A percentile compares a stretch with the other conserved stretches of the same genome.
Evolutionary conservation across 495 filamentous ascomycete species (phyloP).

Genomic region (Penicillium verhagenii): DNA sequence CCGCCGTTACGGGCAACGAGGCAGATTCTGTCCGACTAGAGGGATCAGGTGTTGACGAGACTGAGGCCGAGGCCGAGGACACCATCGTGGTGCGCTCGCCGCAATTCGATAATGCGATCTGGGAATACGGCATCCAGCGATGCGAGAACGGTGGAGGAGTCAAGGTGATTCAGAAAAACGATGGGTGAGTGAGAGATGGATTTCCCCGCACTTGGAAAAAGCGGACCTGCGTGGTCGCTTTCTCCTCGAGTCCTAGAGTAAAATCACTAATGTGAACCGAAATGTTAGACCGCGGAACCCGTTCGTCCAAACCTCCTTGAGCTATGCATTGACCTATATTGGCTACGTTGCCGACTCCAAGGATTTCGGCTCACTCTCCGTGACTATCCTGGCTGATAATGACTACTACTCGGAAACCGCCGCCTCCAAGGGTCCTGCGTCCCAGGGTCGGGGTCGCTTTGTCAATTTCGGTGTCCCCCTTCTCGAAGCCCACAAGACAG

Average conservation of each 20-base stretch:
- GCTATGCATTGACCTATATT: constrained; percentile 83
- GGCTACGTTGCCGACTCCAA: constrained; percentile 52
- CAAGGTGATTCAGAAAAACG: constrained; percentile 67
- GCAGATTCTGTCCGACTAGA: constrained; percentile 1
- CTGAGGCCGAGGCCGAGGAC: constrained; percentile 49
- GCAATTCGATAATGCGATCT: constrained; percentile 82
- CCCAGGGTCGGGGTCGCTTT: constrained; percentile 54
- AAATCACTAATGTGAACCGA: constrained; percentile 1
- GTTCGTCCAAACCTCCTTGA: constrained; percentile 88
- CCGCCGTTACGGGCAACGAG: constrained; percentile 7
- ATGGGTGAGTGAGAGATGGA: constrained; percentile 57
- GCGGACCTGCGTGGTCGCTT: too few relatives aligned
- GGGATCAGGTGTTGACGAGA: constrained; percentile 16
- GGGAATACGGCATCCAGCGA: constrained; percentile 77
- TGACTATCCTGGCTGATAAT: constrained; percentile 91
- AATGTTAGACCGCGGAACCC: constrained; percentile 56
- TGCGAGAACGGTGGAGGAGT: constrained; percentile 71
- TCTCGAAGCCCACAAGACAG: constrained; percentile 85
- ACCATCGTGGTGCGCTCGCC: constrained; percentile 80
- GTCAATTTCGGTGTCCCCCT: constrained; percentile 75
- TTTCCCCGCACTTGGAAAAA: background rate
- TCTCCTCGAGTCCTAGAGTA: too few relatives aligned
- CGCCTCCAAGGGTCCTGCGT: constrained; percentile 28
- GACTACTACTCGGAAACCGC: constrained; percentile 89
- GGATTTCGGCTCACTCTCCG: constrained; percentile 61